These are phyloP conservation scores for Triglochin maritima DNA, from an alignment of 106 monocot species.

Conservation along the genomic window DNA sequence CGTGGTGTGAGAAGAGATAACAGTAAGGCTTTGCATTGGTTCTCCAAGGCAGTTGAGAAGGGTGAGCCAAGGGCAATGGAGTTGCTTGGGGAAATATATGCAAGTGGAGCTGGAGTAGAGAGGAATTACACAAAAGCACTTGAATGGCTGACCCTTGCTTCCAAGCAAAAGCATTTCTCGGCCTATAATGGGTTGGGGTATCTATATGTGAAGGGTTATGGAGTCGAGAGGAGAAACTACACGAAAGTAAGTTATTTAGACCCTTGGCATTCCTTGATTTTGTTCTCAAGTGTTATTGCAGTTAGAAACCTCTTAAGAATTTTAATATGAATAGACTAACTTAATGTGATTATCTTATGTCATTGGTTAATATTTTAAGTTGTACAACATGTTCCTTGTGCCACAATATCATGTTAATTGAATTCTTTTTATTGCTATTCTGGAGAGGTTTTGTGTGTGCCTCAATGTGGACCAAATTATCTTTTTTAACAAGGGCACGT, in stretches of 20 bases:
- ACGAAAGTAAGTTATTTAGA: slow-evolving; percentile 51
- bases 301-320: background rate
- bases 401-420: no score
- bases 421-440: no score
- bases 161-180: slow-evolving; percentile 57
- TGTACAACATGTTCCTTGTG: no score
- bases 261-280: background rate
- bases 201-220: slow-evolving; percentile 92
- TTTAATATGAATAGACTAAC: no score
- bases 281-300: background rate
- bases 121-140: slow-evolving; percentile 81
- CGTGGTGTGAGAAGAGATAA: slow-evolving; percentile 62
- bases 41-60: slow-evolving; percentile 70
- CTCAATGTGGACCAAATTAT: no score
- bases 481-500: no score
- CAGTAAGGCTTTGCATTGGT: slow-evolving; percentile 61
- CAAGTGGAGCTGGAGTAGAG: slow-evolving; percentile 82
- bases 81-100: slow-evolving; percentile 92
- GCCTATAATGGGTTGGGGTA: slow-evolving; percentile 95
- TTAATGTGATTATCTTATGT: no score
- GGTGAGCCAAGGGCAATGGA: slow-evolving; percentile 80
- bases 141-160: slow-evolving; percentile 70
- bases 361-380: no score
- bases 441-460: no score
- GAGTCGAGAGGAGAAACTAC: slow-evolving; percentile 66